Base-by-base conservation (phyloP, 805 yeast genomes). In the Metschnikowia gruessii region DNA sequence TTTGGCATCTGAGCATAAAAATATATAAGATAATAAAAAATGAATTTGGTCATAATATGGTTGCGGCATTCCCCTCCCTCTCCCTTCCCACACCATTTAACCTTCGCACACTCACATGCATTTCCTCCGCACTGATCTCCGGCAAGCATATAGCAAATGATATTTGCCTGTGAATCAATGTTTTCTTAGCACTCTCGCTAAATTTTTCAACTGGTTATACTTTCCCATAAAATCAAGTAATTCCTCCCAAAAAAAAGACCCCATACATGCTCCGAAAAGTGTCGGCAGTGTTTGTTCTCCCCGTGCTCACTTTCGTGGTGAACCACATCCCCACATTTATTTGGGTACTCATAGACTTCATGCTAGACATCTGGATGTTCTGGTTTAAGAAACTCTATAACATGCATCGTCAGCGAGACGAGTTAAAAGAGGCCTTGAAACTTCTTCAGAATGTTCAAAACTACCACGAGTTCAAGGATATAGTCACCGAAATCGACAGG, bases 381-480 rank as follows among this genome's bases (percentile, higher is more conserved):
- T 77, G 81, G 81, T 55, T 70, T 18, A 68, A 62, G 36, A 66
- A 66, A 51, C 51, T 72, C 6, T 62, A 65, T 51, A 60, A 58
- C 12, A 48, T 73, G 38, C 64, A 72, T 45, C 60, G 63, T 32
- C 54, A 69, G 24, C 68, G 74, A 52, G 74, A 71, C 53, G 76
- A 79, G 11, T 57, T 76, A 15, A 68, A 75, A 47, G 76, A 75
- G 40, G 76, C 75, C 11, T 69, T 77, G 39, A 74, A 74, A 51
- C 70, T 72, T 49, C 61, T 82, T 32, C 75, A 76, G 16, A 66
- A 66, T 17, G 83, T 85, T 16, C 69, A 73, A 36, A 74, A 77
- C 16, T 87, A 81, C 61, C 79, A 75, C 33, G 92, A 87, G 47
- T 92, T 95, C 92, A 82, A 76, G 51, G 66, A 64, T 17, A 74